Base-by-base conservation (phyloP, 2,329 filamentous ascomycete species). In the Epichloe bromicola region DNA sequence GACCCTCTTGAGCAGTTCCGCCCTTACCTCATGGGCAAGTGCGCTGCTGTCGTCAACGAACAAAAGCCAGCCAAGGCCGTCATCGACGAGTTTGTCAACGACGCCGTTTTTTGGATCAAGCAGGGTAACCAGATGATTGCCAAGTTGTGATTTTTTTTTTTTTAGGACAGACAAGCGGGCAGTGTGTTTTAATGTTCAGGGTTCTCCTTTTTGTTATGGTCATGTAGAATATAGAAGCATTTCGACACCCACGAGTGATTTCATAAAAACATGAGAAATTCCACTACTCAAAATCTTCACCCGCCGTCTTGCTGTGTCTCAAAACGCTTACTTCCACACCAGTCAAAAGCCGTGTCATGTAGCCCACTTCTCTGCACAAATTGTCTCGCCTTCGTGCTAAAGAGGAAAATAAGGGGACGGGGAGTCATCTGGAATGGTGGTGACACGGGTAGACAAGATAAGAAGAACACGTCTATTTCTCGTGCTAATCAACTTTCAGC, bases 1-100 rank as follows among this genome's bases (percentile, higher is more conserved):
- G 88, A 97, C 40, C 80, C 85, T 36, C 82, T 98, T 73, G 93
- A 97, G 67, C 88, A 93, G 65, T 90, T 88, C 63, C 79, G 88
- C 53, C 90, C 90, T 14, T 95, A 82, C 75, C 72, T 96, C 60
- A 98, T 98, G 93, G 93, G 93, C 68, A 94, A 97, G 78, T 91
- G 87, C 54, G 86, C 93, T 38, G 91, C 93, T 30, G 88, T 96
- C 34, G 86, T 93, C 51, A 93, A 91, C 64, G 89, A 97, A 73
- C 86, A 84, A 76, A 94, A 94, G 82, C 74, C 78, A 39, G 93
- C 93, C 55, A 94, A 90, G 79, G 86, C 70, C 17, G 91, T 98
- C 55, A 85, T 98, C 39, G 93, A 98, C 63, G 93, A 98, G 74
- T 85, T 98, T 61, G 86, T 98, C 56, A 70, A 73, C 49, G 90